Base-by-base conservation (phyloP, 164 flowering plant species). In the Magnolia officinalis region DNA sequence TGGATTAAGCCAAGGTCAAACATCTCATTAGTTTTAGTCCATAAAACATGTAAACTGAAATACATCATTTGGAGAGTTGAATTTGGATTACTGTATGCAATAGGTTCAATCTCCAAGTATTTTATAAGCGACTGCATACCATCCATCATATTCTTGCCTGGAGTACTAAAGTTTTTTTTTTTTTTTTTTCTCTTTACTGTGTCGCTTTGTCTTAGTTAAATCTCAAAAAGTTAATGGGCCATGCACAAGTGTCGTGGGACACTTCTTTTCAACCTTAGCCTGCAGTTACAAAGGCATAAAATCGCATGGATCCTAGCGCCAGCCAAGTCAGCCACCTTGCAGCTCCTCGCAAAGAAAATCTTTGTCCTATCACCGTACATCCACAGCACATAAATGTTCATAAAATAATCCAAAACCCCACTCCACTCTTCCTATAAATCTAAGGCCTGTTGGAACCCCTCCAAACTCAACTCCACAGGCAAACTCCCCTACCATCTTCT, bases 331-430 rank as follows among this genome's bases (percentile, higher is more conserved):
- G 75, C 76, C 78, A 70, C 75, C 45, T 78, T 51, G 55, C 50
- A 64, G 45, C 51, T 19, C 55, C 11, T 65, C 50, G 52, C 68
- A 70, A 65, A 72, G 66, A 80, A 82, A 74, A 81, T 73, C 74
- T 79, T 80, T 78, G 79, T 79, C 78, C 73, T 77, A 16, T 66
- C 67, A 29, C 59, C 77, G 26, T 65, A 79, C 72, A 72, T 68
- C 55, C 75, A 79, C 83, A 81, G 80, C 75, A 74, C 71, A 78
- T 78, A 73, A 75, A 75, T 52, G 61, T 7, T 24, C 74, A 68
- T 65, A 72, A 65, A 65, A 65, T 14, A 8, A 65, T 21, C 14
- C 29, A 13, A 9, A 29, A 65, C 13, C 29, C 68, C 11, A 24
- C 16, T 8, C 29, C 37, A 23, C 29, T 16, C 9, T 65, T 65